These are phyloP conservation scores for Rutidosis leptorrhynchoides DNA, from an alignment of 129 eudicot genomes.

Conservation along the genomic window DNA sequence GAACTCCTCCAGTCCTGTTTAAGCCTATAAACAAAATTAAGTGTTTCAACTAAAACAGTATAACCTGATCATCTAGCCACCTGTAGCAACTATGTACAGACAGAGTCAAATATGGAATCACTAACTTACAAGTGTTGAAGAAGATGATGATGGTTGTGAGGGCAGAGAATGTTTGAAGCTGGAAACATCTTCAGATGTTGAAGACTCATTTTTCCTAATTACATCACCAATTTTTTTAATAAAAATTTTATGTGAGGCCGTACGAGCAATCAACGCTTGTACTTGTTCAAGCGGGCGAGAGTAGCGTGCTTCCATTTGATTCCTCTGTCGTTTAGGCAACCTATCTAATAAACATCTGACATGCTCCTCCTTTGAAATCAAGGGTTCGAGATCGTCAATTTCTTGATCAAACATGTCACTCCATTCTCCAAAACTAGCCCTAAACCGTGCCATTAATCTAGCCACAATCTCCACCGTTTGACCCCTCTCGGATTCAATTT, in stretches of 20 bases:
- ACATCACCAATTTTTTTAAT: no score
- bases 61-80: no score
- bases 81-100: no score
- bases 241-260: not conserved
- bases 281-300: slow-evolving; percentile 7
- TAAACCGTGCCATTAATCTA: not conserved
- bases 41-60: no score
- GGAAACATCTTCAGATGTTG: no score
- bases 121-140: slow-evolving; percentile 10
- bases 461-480: not conserved
- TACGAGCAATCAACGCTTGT: not conserved
- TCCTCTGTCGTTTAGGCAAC: no score
- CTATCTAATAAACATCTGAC: no score
- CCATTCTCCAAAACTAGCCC: not conserved
- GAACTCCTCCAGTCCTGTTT: no score
- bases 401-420: not conserved
- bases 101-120: slow-evolving; percentile 3
- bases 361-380: not conserved
- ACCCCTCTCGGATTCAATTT: no score
- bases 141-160: not conserved
- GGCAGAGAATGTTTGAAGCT: no score
- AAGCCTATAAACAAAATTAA: no score
- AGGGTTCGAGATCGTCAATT: not conserved
- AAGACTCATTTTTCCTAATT: no score
- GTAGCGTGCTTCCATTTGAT: not conserved